Evolutionary conservation across 352 stramenopile species (phyloP), one percentile per base, ranked within the genome.

Genomic region (Albugo laibachii): DNA sequence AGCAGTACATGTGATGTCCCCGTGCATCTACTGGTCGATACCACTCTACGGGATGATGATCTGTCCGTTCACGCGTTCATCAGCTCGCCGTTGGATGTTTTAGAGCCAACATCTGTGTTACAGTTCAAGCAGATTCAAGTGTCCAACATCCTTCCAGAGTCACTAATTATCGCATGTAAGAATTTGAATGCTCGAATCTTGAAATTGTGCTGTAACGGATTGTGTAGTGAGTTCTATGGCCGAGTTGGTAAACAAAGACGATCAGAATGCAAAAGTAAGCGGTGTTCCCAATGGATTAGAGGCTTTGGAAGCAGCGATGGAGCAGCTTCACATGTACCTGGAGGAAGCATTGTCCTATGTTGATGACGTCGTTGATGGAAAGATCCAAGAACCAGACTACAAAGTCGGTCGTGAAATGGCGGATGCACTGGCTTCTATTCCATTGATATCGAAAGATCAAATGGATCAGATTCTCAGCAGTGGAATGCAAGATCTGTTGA

Each of bases 381-480:
- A 84, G 52, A 37, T 61, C 18, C 58, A 76, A 12, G 69, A 81
- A 49, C 24, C 24, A 31, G 80, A 97, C 50, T 61, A 61, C 36
- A 88, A 93, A 56, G 49, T 96, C n/a, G 91, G 92, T 36, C 73
- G 80, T 24, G 69, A 97, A 58, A 89, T 98, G 58, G 85, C 86
- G 1, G 89, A 97, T 53, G 83, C 84, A 27, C 69, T 98, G 1
- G 92, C 88, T 11, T 77, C 72, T 41, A 92, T 98, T 44, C 93
- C 94, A 18, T 69, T 92, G 49, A 93, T 98, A 51, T 70, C 80
- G 44, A 69, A 80, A 20, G 91, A 96, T 55, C 80, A 95, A 53
- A 97, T 98, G 62, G 91, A 97, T 67, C 91, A 95, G 53, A 82
- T 97, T 47, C 97, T 98, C 65, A 92, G 91, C 63, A 88, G 85